Evolutionary conservation across 495 filamentous ascomycete species (phyloP), one percentile per base, ranked within the genome.

Genomic region (Talaromyces liani): DNA sequence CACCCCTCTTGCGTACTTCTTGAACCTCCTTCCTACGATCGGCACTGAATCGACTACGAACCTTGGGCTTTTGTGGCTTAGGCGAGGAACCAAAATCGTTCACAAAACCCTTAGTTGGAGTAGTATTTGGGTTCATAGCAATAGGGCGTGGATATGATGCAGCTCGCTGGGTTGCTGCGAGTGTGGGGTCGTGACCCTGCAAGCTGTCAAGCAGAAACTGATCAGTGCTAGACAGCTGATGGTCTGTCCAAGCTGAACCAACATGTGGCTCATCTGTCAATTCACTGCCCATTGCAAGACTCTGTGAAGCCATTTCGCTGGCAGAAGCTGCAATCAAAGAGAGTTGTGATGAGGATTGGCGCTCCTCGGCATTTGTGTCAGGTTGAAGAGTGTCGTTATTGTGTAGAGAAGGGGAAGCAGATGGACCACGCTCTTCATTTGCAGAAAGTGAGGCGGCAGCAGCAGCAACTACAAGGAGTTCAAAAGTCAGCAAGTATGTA

Each of bases 1-100:
- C 91, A 22, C 91, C 91, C 27, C 85, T 81, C 68, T 91, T 91
- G 27, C 91, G 83, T 31, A 94, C 85, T 67, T 88, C 87, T 68
- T 91, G 88, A 3, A 96, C 90, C 71, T 96, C 88, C 68, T 87
- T 86, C 57, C 91, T 83, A 60, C 91, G 76, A 3, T 75, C 77
- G 6, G 86, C 80, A 47, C 84, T 82, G 69, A 94, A 96, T 34
- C 86, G 79, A 0, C 88, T 86, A 16, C 91, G 85, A 5, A 83
- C 79, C 66, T 86, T 88, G 34, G 79, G 82, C 62, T 84, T 83
- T 6, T 66, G 66, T 34, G 79, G 71, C 70, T 82, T 82, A 65
- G 78, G 77, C 10, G 80, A 79, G 63, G 79, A 78, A 2, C 78
- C 81, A 71, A 80, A 84, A 63, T 86, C 84, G 51, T 84, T 79